Base-by-base conservation (phyloP, 176 grass and related monocot genomes). In the Typha latifolia region DNA sequence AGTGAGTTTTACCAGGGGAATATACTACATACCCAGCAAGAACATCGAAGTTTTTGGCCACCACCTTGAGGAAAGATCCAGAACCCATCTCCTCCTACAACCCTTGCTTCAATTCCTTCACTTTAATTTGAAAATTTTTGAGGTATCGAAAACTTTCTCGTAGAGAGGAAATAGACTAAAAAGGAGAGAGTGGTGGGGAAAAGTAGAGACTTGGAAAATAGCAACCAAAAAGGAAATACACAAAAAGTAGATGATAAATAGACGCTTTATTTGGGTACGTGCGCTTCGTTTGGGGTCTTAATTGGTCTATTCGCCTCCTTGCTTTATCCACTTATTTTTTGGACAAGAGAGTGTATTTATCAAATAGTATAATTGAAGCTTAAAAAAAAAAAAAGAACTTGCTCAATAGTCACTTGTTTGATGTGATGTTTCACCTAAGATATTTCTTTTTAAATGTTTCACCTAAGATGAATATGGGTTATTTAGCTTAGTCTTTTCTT, bases 21-120 rank as follows among this genome's bases (percentile, higher is more conserved):
- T 6, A 13, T 19, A 75, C 16, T 49, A 70, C 76, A 23, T 57
- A 90, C 83, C 87, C 87, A 12, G 83, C 87, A 14, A 90, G 80
- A 74, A 90, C 83, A 73, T 90, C 87, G 71, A 86, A 72, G 80
- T 83, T 90, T 63, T 73, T 85, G 66, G 83, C 82, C 14, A 90
- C 7, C 47, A 90, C 77, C 77, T 82, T 86, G 84, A 86, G 70
- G 70, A 86, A 63, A 75, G 79, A 82, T 86, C 74, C 79, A 75
- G 84, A 79, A 18, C 79, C 66, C 75, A 78, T 74, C 51, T 51
- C 15, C 4, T 66, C 9, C 6, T 19, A 22, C 20, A 19, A 59
- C 20, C 51, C 18, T 19, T 20, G 18, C 51, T 56, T 56, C 51
- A 6, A 15, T 10, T 59, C 21, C 20, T 59, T 6, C n/a, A 1